phyloP scores from a whole-genome alignment of 139 green algal genomes.

The Nannochloris sp. region DNA sequence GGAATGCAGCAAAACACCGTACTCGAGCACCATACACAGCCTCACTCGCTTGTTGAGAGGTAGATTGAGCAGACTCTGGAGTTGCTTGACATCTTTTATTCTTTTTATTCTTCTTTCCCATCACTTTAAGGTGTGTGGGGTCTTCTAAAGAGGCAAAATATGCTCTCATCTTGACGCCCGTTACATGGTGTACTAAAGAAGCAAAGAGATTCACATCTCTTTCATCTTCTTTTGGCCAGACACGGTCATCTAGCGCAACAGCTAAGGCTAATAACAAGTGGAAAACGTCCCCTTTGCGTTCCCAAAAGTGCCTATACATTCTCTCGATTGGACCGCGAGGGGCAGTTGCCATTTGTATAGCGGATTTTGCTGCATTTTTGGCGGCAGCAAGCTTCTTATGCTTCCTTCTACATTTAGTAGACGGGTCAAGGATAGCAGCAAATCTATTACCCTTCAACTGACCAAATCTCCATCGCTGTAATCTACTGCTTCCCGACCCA shows the following conservation, averaged over 20 bases:
- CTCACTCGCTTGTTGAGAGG: no score
- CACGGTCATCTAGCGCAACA: constrained; percentile 18
- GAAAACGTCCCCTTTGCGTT: constrained; percentile 39
- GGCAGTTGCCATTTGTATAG: background rate
- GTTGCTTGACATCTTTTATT: no score
- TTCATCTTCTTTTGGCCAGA: constrained; percentile 22
- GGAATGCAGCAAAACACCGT: background rate
- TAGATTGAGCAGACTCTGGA: no score
- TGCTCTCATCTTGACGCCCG: constrained; percentile 1
- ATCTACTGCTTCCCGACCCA: background rate
- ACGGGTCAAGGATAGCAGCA: background rate
- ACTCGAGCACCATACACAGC: background rate
- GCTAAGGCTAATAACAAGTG: constrained; percentile 30
- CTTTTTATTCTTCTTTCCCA: background rate
- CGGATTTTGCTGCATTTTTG: background rate
- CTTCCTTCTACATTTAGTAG: background rate
- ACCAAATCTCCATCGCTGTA: background rate
- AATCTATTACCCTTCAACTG: background rate
- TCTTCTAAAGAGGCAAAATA: background rate
- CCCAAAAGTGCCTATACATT: constrained; percentile 25
- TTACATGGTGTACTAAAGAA: constrained; percentile 21
- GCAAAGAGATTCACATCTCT: constrained; percentile 11
- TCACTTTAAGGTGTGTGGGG: background rate
- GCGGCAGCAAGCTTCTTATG: background rate
- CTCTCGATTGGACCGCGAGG: constrained; percentile 2